Conservation (phyloP, 805 yeast species). For the Yarrowia keelungensis region DNA sequence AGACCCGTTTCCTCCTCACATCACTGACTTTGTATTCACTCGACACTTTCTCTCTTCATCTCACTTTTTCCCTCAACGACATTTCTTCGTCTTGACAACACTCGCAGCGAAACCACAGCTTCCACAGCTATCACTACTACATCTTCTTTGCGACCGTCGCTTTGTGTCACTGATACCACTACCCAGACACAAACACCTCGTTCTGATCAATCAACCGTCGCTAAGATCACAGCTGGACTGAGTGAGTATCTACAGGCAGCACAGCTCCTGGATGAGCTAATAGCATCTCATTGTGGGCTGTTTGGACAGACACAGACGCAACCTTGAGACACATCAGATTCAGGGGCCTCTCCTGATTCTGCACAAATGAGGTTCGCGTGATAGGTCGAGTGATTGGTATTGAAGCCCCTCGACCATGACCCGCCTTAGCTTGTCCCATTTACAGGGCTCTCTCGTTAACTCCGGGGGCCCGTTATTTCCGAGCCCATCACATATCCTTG, state of each 20-base stretch:
- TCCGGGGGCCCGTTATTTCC: slow-evolving; percentile 17
- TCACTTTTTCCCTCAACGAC: slow-evolving; percentile 4
- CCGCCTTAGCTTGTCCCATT: no score
- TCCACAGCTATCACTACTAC: slow-evolving; percentile 23
- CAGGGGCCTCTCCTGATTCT: neutral
- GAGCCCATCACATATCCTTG: neutral
- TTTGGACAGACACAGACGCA: neutral
- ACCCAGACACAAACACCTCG: slow-evolving; percentile 16
- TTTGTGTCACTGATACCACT: slow-evolving; percentile 26
- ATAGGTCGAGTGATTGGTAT: neutral
- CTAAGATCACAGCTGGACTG: slow-evolving; percentile 38
- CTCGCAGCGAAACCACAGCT: slow-evolving; percentile 2
- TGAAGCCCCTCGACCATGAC: no score
- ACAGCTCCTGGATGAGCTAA: no score
- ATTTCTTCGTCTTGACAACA: neutral
- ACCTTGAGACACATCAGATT: neutral
- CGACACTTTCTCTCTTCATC: slow-evolving; percentile 10
- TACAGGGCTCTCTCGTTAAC: neutral
- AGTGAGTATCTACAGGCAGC: slow-evolving; percentile 18
- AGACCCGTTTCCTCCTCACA: slow-evolving; percentile 33
- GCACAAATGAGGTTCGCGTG: neutral
- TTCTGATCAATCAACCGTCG: neutral
- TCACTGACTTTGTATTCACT: slow-evolving; percentile 28
- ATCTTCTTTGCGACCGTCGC: neutral
- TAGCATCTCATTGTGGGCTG: neutral